Percentiles rank a stretch among this genome's conserved stretches.
Conservation (phyloP, 2,329 filamentous ascomycete species). For the Alternaria tenuissima region DNA sequence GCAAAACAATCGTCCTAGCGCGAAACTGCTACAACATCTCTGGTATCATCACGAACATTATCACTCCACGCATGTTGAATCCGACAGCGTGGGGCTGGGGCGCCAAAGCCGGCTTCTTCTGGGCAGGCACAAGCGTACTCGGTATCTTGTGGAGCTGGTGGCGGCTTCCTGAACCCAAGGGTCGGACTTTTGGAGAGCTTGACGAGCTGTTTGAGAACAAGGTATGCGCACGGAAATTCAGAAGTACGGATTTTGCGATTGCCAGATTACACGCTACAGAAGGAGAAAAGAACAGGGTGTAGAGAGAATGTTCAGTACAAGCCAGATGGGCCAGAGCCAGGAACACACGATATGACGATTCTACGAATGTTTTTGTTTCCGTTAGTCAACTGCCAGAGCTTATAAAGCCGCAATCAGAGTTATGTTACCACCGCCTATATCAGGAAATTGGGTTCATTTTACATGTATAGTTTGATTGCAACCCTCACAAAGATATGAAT, state of each 20-base stretch:
- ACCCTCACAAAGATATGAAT: not conserved
- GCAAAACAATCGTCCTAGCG: conserved; percentile 86
- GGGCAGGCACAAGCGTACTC: conserved; percentile 76
- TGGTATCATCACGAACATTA: conserved; percentile 80
- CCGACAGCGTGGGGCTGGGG: conserved; percentile 78
- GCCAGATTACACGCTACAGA: not conserved
- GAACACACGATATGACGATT: not conserved
- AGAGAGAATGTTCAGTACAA: not conserved
- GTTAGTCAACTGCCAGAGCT: no score
- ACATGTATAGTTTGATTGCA: no score
- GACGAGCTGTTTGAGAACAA: conserved; percentile 76
- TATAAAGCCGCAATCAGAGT: not conserved
- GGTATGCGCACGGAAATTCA: conserved; percentile 29
- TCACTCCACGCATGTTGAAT: conserved; percentile 66
- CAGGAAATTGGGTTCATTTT: not conserved
- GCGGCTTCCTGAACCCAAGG: conserved; percentile 77
- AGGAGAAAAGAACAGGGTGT: not conserved
- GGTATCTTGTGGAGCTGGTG: conserved; percentile 81
- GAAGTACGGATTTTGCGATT: not conserved
- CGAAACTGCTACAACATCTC: conserved; percentile 79
- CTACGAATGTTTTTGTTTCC: not conserved
- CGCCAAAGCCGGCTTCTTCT: conserved; percentile 85
- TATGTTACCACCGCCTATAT: accelerated
- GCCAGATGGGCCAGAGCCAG: not conserved
- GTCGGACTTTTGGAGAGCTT: conserved; percentile 81